These are phyloP conservation scores for Trichoderma hamatum DNA, from an alignment of 2,329 filamentous ascomycete genomes.

Conservation along the genomic window DNA sequence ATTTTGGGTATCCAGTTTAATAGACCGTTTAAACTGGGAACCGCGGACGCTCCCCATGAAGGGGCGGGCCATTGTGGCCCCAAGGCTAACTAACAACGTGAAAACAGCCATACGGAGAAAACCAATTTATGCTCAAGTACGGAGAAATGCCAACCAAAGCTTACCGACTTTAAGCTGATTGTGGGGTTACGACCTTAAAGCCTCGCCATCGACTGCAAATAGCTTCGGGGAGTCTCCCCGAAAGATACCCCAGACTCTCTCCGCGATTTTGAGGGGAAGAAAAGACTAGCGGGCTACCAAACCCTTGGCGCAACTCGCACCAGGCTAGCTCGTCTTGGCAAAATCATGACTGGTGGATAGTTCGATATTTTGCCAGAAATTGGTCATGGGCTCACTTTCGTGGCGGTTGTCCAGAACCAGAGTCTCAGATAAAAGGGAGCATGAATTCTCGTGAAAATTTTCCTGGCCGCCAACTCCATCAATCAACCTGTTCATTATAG, in stretches of 20 bases:
- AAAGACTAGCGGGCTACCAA: not conserved
- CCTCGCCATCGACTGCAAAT: not conserved
- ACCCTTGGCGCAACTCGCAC: not conserved
- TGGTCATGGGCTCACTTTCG: not conserved
- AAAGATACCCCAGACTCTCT: conserved; percentile 4
- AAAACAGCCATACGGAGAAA: not conserved
- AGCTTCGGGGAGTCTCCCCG: conserved; percentile 8
- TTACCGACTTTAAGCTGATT: not conserved
- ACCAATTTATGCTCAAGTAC: not conserved
- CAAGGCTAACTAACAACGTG: not conserved
- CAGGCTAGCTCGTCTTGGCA: conserved; percentile 9
- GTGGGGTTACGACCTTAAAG: conserved; percentile 18
- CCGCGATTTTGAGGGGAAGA: conserved; percentile 13
- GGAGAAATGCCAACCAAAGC: not conserved
- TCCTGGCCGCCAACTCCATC: not conserved
- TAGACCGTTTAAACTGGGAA: not conserved
- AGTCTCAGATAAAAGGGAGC: conserved; percentile 1
- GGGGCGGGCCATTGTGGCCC: not conserved
- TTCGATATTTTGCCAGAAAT: not conserved
- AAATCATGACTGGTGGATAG: not conserved
- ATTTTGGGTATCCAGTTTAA: not conserved
- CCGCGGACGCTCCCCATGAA: conserved; percentile 7
- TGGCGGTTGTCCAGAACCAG: not conserved
- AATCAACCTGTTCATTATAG: not conserved
- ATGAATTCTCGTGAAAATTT: not conserved